Base-by-base conservation (phyloP, 139 green algal genomes). In the Chlamydomonas applanata region DNA sequence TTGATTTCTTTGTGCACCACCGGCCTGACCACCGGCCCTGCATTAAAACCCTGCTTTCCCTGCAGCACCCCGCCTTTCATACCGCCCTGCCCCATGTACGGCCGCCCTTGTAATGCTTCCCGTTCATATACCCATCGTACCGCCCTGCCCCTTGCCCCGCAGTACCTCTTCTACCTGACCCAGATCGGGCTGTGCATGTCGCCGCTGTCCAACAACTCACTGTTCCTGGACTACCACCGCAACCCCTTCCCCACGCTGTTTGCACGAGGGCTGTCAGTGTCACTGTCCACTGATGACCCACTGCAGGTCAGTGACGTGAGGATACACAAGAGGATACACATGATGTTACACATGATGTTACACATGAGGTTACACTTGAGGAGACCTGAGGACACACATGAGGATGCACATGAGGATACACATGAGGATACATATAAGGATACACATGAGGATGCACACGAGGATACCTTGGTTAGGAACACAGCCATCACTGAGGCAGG, bases 191-290 rank as follows among this genome's bases (percentile, higher is more conserved):
- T 99, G 52, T 96, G 90, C 83, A 98, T 98, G 94, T 90, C 77
- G 5, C 96, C 96, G 2, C 86, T 99, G 52, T 97, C 89, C 86
- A 99, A 99, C 90, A 99, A 99, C 90, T 94, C 83, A 36, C 87
- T 99, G 25, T 99, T 99, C 88, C 86, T 99, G 61, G 96, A 99
- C 89, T 99, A 99, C 88, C 95, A 98, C 89, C 88, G 87, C 70
- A 99, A 99, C 88, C 96, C 96, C n/a, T 98, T 99, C 84, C 96
- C 96, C 25, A 80, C 88, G 36, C 99, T 99, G 83, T 99, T 99
- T 77, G 92, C 95, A 17, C 89, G 96, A 29, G 96, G 96, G 22
- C 85, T 99, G 24, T 89, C 79, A 29, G 87, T 98, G 11, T 91
- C 79, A 22, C 86, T 98, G 30, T 94, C 85, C 29, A 94, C 91